These are phyloP conservation scores for Mycena venus DNA, from an alignment of 768 basidiomycete genomes.

Conservation along the genomic window DNA sequence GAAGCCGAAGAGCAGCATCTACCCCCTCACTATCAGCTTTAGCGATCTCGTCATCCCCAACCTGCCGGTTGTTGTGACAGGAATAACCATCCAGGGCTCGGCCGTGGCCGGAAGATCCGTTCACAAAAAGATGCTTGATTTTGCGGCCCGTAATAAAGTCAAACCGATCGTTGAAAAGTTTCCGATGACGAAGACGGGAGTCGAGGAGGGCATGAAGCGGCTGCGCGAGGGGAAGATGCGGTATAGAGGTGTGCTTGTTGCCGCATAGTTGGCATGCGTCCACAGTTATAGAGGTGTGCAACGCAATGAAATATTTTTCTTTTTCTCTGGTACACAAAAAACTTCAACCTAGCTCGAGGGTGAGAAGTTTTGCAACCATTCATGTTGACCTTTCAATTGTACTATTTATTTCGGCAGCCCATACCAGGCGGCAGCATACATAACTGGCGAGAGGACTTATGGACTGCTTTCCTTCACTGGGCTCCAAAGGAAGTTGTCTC, in stretches of 20 bases:
- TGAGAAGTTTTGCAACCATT: no score
- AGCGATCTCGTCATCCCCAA: constrained; percentile 3
- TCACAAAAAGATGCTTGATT: constrained; percentile 44
- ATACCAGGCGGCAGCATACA: no score
- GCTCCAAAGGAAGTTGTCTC: no score
- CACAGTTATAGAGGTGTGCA: no score
- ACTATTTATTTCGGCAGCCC: no score
- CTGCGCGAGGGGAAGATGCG: constrained; percentile 27
- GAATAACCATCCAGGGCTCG: constrained; percentile 32
- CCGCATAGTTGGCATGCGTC: neutral
- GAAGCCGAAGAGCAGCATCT: constrained; percentile 2
- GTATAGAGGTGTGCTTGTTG: constrained; percentile 24
- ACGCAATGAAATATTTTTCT: no score
- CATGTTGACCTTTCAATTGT: no score
- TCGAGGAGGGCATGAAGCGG: constrained; percentile 19
- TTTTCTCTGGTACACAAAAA: no score
- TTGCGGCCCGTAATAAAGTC: constrained; percentile 45
- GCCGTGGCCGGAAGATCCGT: constrained; percentile 22
- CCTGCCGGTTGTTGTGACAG: neutral
- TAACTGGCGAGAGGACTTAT: no score
- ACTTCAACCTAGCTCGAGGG: no score
- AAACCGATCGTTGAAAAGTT: constrained; percentile 47
- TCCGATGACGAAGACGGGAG: constrained; percentile 43
- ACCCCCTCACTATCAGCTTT: neutral
- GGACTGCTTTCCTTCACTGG: no score